Conservation (phyloP, 2,329 filamentous ascomycete species). For the Colletotrichum salicis region DNA sequence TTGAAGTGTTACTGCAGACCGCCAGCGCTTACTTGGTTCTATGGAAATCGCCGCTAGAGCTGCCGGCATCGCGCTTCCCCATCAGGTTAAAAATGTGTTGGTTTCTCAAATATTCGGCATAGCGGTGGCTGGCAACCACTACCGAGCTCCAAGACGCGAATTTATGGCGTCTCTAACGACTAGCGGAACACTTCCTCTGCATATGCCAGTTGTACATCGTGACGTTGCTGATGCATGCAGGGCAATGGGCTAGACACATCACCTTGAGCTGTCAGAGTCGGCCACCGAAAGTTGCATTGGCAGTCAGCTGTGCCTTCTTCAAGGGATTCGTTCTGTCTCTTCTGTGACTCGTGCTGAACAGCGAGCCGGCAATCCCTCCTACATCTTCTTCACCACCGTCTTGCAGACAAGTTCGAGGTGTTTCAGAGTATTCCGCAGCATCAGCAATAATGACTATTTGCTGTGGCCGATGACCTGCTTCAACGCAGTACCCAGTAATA, state of each 20-base stretch:
- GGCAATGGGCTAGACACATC: conserved; percentile 8
- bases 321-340: neutral
- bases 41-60: conserved; percentile 12
- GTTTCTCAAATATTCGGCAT: neutral
- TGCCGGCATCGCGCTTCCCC: neutral
- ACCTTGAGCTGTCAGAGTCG: conserved; percentile 4
- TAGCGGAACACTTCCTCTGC: neutral
- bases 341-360: neutral
- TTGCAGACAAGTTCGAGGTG: neutral
- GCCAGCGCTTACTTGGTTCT: neutral
- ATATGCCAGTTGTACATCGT: conserved; percentile 6
- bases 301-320: conserved; percentile 1
- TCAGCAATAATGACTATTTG: neutral
- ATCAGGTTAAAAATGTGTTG: neutral
- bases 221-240: neutral
- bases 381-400: neutral
- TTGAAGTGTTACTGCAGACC: neutral
- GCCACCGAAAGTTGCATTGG: conserved; percentile 26
- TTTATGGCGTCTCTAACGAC: neutral
- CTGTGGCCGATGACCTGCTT: neutral
- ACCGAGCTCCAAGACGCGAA: neutral
- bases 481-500: neutral
- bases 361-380: neutral
- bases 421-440: neutral
- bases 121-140: conserved; percentile 14